Conservation (phyloP, 2,329 filamentous ascomycete species). For the Penicillium sclerotigenum region DNA sequence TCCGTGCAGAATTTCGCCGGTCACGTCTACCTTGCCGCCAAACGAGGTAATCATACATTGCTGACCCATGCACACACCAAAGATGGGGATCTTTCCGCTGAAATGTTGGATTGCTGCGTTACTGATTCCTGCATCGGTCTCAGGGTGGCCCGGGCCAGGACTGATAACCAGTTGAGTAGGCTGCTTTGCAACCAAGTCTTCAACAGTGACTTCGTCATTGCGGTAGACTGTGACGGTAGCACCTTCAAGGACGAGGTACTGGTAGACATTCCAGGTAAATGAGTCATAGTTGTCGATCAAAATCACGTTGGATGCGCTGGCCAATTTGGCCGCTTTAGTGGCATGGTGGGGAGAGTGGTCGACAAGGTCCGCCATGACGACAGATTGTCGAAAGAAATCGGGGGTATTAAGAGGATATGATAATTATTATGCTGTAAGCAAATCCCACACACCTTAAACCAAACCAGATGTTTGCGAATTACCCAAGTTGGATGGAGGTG, state of each 20-base stretch:
- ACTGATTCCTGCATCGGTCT: slow-evolving; percentile 87
- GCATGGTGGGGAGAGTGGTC: slow-evolving; percentile 84
- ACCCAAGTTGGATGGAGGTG: neutral
- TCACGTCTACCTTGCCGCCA: slow-evolving; percentile 84
- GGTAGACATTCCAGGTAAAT: slow-evolving; percentile 99
- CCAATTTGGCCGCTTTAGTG: slow-evolving; percentile 66
- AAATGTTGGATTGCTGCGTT: slow-evolving; percentile 89
- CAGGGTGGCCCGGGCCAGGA: slow-evolving; percentile 89
- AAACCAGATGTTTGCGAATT: neutral
- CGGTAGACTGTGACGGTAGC: slow-evolving; percentile 84
- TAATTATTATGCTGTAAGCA: neutral
- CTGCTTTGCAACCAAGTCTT: slow-evolving; percentile 76
- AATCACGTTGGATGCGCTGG: slow-evolving; percentile 83
- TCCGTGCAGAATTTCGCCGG: slow-evolving; percentile 93
- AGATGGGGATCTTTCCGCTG: slow-evolving; percentile 86
- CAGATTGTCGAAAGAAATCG: neutral
- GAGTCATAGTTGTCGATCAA: slow-evolving; percentile 99
- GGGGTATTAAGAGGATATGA: neutral
- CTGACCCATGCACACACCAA: slow-evolving; percentile 99
- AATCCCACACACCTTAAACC: neutral
- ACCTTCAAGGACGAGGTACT: slow-evolving; percentile 95
- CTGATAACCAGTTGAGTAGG: slow-evolving; percentile 94
- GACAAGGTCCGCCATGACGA: slow-evolving; percentile 49
- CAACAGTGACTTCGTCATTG: slow-evolving; percentile 85
- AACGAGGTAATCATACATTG: slow-evolving; percentile 97